Percentiles rank a stretch among this genome's conserved stretches.
These are phyloP conservation scores for Boechera divaricarpa DNA, from an alignment of 345 rosid species.

Conservation along the genomic window DNA sequence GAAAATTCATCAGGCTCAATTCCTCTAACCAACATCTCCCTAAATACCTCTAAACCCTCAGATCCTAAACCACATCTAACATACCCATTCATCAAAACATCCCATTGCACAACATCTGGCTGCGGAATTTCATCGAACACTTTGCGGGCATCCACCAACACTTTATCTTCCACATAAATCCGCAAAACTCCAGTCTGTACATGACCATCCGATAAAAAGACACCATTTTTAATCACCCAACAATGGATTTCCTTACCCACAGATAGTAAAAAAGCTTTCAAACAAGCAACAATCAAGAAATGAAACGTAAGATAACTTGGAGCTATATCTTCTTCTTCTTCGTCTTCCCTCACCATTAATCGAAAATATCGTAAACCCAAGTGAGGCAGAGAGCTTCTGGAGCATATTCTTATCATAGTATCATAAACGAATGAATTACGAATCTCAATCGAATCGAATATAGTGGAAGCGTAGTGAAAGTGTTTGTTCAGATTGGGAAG, in stretches of 20 bases:
- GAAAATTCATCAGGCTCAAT: slow-evolving; percentile 59
- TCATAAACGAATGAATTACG: slow-evolving; percentile 52
- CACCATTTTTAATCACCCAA: slow-evolving; percentile 58
- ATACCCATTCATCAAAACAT: slow-evolving; percentile 61
- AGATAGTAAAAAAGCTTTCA: slow-evolving; percentile 39
- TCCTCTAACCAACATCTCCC: slow-evolving; percentile 54
- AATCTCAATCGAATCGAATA: slow-evolving; percentile 46
- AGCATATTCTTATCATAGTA: slow-evolving; percentile 58
- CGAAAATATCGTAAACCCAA: slow-evolving; percentile 50
- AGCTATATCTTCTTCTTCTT: not conserved
- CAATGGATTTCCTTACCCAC: slow-evolving; percentile 52
- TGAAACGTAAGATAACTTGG: slow-evolving; percentile 60
- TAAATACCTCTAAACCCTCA: slow-evolving; percentile 50
- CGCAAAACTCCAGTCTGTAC: slow-evolving; percentile 54
- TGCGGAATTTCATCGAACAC: slow-evolving; percentile 63
- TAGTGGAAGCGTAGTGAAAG: slow-evolving; percentile 52
- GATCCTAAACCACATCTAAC: slow-evolving; percentile 44
- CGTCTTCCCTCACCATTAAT: slow-evolving; percentile 45
- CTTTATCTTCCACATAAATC: slow-evolving; percentile 40
- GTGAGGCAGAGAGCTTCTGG: slow-evolving; percentile 47
- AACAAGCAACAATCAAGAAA: slow-evolving; percentile 51
- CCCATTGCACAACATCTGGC: slow-evolving; percentile 60
- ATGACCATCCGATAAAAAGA: slow-evolving; percentile 52
- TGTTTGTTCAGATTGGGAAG: slow-evolving; percentile 40
- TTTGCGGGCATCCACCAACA: slow-evolving; percentile 49